Conservation (phyloP, 2,329 filamentous ascomycete genomes). For the Monilinia aucupariae region DNA sequence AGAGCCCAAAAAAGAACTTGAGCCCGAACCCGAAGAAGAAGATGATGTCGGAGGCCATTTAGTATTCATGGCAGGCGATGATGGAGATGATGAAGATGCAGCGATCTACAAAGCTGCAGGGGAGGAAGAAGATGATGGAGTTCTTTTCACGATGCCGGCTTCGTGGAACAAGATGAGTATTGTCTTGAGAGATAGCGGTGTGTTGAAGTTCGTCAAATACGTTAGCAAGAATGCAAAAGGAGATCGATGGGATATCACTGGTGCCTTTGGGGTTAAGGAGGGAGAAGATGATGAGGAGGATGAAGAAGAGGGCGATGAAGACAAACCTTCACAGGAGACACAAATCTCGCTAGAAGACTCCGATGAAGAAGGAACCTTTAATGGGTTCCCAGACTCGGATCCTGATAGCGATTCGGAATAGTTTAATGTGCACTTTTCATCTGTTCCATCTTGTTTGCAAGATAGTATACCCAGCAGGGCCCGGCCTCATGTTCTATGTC, state of each 20-base stretch:
- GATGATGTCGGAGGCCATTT: conserved; percentile 71
- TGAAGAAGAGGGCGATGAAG: conserved; percentile 35
- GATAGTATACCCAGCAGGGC: not conserved
- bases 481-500: not conserved
- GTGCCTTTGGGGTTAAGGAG: conserved; percentile 66
- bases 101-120: conserved; percentile 75
- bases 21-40: conserved; percentile 30
- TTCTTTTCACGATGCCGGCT: conserved; percentile 63
- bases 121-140: conserved; percentile 66
- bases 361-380: conserved; percentile 51
- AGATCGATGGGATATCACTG: conserved; percentile 88
- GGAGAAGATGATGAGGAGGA: conserved; percentile 42
- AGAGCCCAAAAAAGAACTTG: conserved; percentile 13
- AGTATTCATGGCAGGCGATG: conserved; percentile 90
- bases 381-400: conserved; percentile 47
- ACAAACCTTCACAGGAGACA: conserved; percentile 27
- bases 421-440: not conserved
- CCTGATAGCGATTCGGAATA: conserved; percentile 34
- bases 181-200: conserved; percentile 79
- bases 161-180: conserved; percentile 89
- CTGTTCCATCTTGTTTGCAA: not conserved
- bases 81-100: conserved; percentile 66
- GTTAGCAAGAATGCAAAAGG: conserved; percentile 76
- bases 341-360: conserved; percentile 37
- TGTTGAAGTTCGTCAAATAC: conserved; percentile 93